phyloP scores from a whole-genome alignment of 768 basidiomycete genomes.

The Sarcodon aspratus region DNA sequence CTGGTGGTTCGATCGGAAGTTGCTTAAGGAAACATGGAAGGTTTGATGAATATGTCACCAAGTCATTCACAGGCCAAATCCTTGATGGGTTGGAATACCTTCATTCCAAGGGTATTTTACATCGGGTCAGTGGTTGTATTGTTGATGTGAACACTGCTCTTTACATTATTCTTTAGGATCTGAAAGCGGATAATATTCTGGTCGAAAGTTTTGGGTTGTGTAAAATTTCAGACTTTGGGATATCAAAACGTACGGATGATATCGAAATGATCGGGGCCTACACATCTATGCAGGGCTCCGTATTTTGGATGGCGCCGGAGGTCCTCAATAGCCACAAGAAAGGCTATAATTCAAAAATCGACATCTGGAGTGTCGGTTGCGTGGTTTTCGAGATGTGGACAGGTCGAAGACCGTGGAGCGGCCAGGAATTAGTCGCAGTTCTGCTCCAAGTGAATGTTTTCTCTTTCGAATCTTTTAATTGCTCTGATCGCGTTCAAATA shows the following conservation, averaged over 20 bases:
- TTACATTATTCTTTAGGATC: conserved; percentile 45
- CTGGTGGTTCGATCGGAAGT: conserved; percentile 90
- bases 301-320: conserved; percentile 99
- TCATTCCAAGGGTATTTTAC: conserved; percentile 84
- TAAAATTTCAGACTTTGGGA: conserved; percentile 98
- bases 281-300: conserved; percentile 94
- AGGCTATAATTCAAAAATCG: conserved; percentile 94
- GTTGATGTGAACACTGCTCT: not conserved
- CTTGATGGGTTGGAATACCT: conserved; percentile 86
- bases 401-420: conserved; percentile 89
- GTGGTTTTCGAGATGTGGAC: conserved; percentile 99
- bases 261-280: conserved; percentile 70
- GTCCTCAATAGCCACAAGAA: conserved; percentile 80
- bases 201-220: conserved; percentile 87
- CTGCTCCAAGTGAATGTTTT: conserved; percentile 73
- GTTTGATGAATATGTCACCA: conserved; percentile 86
- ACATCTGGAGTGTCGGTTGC: conserved; percentile 98
- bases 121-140: conserved; percentile 47
- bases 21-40: conserved; percentile 86
- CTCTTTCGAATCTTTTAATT: not conserved
- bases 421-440: conserved; percentile 82
- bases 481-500: conserved; percentile 16
- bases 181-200: conserved; percentile 97
- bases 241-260: conserved; percentile 92
- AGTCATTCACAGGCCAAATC: conserved; percentile 89